Percentiles rank a stretch among this genome's conserved stretches.
Evolutionary conservation across 2,329 filamentous ascomycete genomes (phyloP).

Genomic region (Beauveria brongniartii): DNA sequence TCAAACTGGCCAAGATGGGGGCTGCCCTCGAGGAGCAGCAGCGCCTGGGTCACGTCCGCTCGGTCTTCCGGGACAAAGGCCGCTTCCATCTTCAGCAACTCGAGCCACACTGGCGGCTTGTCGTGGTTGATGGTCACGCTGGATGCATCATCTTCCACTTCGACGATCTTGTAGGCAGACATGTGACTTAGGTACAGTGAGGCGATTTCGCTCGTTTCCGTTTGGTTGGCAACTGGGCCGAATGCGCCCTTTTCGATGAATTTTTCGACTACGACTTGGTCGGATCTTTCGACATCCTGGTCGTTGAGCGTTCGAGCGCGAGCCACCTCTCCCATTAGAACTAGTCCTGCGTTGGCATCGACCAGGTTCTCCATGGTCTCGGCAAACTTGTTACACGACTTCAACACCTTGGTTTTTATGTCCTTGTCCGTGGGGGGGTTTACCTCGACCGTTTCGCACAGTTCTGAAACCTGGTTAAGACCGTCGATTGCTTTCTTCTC

Average conservation of each 20-base stretch:
- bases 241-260: not conserved
- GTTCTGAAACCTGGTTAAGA: not conserved
- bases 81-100: not conserved
- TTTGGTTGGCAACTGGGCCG: not conserved
- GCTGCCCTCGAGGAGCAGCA: not conserved
- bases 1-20: not conserved
- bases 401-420: not conserved
- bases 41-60: not conserved
- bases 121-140: not conserved
- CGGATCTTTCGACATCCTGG: not conserved
- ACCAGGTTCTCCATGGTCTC: not conserved
- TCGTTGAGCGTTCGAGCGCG: not conserved
- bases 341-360: not conserved
- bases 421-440: not conserved
- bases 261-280: not conserved
- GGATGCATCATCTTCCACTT: not conserved
- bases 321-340: not conserved
- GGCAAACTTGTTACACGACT: not conserved
- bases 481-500: not conserved
- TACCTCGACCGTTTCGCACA: not conserved
- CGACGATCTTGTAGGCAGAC: not conserved
- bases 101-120: not conserved
- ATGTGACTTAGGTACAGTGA: not conserved
- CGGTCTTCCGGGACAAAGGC: not conserved
- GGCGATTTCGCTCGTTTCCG: not conserved